Evolutionary conservation across 2,329 filamentous ascomycete genomes (phyloP), one percentile per base, ranked within the genome.

Genomic region (Xylariaceae sp.): DNA sequence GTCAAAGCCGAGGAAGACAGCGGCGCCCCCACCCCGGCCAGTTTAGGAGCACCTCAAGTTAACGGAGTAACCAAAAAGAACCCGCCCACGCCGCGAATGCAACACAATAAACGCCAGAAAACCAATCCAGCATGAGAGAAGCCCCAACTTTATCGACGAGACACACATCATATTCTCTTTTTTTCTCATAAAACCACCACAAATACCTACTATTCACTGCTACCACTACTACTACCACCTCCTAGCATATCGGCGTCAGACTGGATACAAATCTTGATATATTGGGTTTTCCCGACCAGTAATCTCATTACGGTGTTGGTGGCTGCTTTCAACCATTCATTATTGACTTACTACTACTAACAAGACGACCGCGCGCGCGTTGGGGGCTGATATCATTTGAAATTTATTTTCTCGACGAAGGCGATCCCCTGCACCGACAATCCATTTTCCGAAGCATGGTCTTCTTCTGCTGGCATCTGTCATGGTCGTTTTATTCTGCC

Each of bases 1-100:
- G 80, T 85, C 17, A 85, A 85, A 73, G 71, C 73, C 3, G 83
- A 85, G 62, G 82, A 85, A 9, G 82, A 84, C 23, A 76, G 74
- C 39, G 76, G 74, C 18, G 80, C 77, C 3, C 79, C 80, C 2
- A 82, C 82, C 4, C 80, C 81, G 1, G 73, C 71, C 10, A 71
- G 72, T 49, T 72, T 71, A 15, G 68, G 73, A 7, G 74, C 71
- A 1, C 67, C 75, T 3, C 80, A 82, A 66, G 74, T 82, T 47
- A 85, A 84, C 65, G 82, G 81, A 5, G 75, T 77, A 64, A 64
- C 67, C n/a, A 77, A 79, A 67, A 74, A 75, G 49, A 84, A 85
- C 67, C 82, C 82, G 5, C 76, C 80, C 34, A 85, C 82, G 41
- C 82, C 82, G 23, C 74, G 82, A 62, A 81, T 85, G 77, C 73